Base-by-base conservation (phyloP, 1,139 yeast genomes). In the Pichia sp. region DNA sequence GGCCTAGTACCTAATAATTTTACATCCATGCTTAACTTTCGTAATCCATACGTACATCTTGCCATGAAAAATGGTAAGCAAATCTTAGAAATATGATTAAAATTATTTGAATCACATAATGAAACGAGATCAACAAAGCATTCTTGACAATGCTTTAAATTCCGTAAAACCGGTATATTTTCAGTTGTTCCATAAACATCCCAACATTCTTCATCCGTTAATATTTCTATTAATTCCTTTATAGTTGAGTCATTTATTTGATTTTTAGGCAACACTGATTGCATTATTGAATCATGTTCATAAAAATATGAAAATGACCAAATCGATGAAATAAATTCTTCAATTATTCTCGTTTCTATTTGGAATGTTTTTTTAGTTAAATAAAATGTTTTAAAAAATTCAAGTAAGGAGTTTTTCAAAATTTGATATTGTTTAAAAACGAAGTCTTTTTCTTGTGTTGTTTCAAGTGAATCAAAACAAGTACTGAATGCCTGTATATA, bases 231-330 rank as follows among this genome's bases (percentile, higher is more conserved):
- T 1, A 43, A n/a, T 4, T 30, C 27, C 8, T 33, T 28, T 31
- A 46, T 38, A 3, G 40, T 10, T 5, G 16, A 10, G n/a, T 28
- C 24, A 6, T 32, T 16, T 49, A 40, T 2, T 68, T 56, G 10
- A 67, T 59, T 12, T 63, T 63, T 3, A 46, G 46, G 20, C 69
- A 64, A 1, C 62, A 57, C 9, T 54, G 55, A 30, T 61, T 55
- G 6, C 49, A 47, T 40, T 9, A 70, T 55, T 27, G 71, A 76
- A 49, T 72, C 77, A 28, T 69, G 62, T 32, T 69, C 67, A 57
- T 77, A 80, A 16, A 78, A 59, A 48, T 73, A 74, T 2, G 87
- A 80, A 20, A 71, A 62, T 2, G 61, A 56, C 71, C 78, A 76
- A 2, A 76, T 51, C 1, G 66, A 56, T 2, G 68, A 59, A 4